Evolutionary conservation across 345 rosid species (phyloP).

Genomic region (Acer negundo): DNA sequence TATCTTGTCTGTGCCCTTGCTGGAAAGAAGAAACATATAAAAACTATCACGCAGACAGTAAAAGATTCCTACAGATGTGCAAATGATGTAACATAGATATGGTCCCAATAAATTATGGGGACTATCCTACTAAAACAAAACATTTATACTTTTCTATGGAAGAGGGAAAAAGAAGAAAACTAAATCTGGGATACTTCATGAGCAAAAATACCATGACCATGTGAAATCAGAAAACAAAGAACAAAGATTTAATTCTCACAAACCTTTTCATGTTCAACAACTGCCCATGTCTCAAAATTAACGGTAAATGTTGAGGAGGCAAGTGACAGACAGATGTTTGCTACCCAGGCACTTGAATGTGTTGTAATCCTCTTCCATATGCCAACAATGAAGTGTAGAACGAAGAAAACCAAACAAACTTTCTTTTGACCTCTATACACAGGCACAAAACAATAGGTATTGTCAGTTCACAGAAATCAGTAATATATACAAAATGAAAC

Average conservation of each 20-base stretch:
- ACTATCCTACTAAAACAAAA: neutral
- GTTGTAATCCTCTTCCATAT: slow-evolving; percentile 66
- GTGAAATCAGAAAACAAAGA: neutral
- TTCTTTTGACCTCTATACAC: slow-evolving; percentile 75
- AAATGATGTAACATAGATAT: neutral
- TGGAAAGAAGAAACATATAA: slow-evolving; percentile 36
- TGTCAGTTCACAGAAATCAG: neutral
- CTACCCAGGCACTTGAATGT: slow-evolving; percentile 60
- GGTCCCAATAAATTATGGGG: neutral
- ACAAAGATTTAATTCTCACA: slow-evolving; percentile 14
- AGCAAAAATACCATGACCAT: neutral
- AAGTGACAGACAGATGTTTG: slow-evolving; percentile 65
- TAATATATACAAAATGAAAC: slow-evolving; percentile 3
- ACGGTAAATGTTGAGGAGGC: slow-evolving; percentile 64
- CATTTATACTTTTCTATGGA: neutral
- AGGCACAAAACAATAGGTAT: neutral
- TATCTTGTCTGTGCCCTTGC: slow-evolving; percentile 82
- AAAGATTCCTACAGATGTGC: neutral
- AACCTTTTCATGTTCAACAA: slow-evolving; percentile 87
- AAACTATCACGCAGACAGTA: slow-evolving; percentile 5
- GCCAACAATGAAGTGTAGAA: slow-evolving; percentile 72
- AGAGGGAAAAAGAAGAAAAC: neutral
- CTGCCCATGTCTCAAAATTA: slow-evolving; percentile 89
- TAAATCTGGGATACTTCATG: neutral
- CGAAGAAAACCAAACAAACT: slow-evolving; percentile 63